Evolutionary conservation across 805 yeast genomes (phyloP), one percentile per base, ranked within the genome.

Genomic region (Wickerhamomyces kurtzmanii): DNA sequence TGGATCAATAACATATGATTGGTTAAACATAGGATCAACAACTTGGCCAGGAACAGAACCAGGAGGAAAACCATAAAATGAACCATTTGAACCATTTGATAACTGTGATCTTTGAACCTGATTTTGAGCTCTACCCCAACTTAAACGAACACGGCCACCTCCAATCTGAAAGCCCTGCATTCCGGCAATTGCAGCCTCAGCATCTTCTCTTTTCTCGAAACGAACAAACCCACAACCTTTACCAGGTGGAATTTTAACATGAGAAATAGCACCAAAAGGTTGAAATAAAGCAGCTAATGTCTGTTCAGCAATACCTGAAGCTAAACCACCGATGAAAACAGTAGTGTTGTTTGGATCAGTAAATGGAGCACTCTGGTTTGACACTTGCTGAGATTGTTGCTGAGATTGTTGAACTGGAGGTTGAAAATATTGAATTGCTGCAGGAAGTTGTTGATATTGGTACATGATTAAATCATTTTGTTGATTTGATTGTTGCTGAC

Each of bases 201-300:
- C 91, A 40, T 77, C 82, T 40, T 71, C 76, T 36, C 82, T 58
- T 20, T 61, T 59, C n/a, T 68, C 57, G 47, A 72, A 81, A 43
- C 72, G 75, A 31, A 81, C 76, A 51, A 80, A 79, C 1, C 87
- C 93, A 56, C 89, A 79, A 33, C 81, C 80, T 45, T 80, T 81
- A 10, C 85, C 84, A 1, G 72, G 75, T 6, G 89, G 89, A 25
- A 81, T 77, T 43, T 77, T 79, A 23, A 81, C 78, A 38, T 74
- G 77, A 16, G 66, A 53, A 20, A 81, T 74, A 12, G 58, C 50
- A n/a, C 93, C 93, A 55, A 76, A 80, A 12, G 85, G 83, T 49
- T 71, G 70, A 52, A 81, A 81, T 12, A 80, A 48, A 0, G 73
- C 60, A 30, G 64, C 62, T 20, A 81, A 51, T 4, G 82, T 71